Percentiles rank a stretch among this genome's conserved stretches.
These are phyloP conservation scores for Paralagenidium karlingii DNA, from an alignment of 352 stramenopile genomes.

Conservation along the genomic window DNA sequence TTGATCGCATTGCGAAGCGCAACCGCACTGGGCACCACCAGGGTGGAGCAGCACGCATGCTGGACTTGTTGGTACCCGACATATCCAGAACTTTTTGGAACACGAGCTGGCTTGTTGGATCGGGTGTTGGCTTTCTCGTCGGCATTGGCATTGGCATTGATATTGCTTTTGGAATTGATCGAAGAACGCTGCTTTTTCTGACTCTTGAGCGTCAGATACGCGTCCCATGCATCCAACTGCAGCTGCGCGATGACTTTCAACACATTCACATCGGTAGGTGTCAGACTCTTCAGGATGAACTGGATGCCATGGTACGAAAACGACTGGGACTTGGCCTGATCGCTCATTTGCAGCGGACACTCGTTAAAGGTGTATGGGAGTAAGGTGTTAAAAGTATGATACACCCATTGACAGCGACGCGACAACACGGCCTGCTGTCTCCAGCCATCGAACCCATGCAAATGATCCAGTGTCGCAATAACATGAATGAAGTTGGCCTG, in stretches of 20 bases:
- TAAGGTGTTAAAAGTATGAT: constrained; percentile 23
- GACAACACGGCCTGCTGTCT: constrained; percentile 32
- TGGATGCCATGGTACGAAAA: constrained; percentile 28
- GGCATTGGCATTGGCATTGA: no score
- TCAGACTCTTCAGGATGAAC: constrained; percentile 53
- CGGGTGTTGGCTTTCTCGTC: no score
- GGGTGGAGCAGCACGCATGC: no score
- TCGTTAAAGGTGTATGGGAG: constrained; percentile 33
- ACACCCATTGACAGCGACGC: constrained; percentile 41
- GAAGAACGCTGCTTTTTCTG: no score
- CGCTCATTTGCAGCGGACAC: constrained; percentile 19
- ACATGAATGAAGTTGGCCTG: constrained; percentile 23
- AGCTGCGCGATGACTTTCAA: constrained; percentile 24
- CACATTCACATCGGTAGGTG: constrained; percentile 35
- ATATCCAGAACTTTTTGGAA: no score
- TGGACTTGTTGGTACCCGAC: no score
- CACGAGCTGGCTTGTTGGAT: no score
- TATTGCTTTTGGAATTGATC: no score
- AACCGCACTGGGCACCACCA: no score
- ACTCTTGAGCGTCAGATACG: no score
- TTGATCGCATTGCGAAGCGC: no score
- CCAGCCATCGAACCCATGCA: constrained; percentile 39
- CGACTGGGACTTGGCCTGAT: constrained; percentile 12
- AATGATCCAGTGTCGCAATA: constrained; percentile 36
- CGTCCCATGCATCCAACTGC: constrained; percentile 19